Base-by-base conservation (phyloP, 176 grass and related monocot genomes). In the Alopecurus myosuroides region DNA sequence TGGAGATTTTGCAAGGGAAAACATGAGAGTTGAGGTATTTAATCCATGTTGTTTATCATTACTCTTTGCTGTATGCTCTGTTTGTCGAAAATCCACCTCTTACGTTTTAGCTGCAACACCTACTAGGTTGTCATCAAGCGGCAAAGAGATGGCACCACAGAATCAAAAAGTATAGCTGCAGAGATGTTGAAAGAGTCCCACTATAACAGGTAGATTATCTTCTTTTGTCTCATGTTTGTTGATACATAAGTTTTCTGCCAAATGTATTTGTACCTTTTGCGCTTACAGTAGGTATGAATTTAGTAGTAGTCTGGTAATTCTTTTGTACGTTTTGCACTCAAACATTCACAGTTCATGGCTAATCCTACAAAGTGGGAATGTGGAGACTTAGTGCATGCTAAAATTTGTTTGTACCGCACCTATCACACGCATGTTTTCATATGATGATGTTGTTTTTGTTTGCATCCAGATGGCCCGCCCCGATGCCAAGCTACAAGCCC, bases 71-170 rank as follows among this genome's bases (percentile, higher is more conserved):
- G 20, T 40, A 13, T 69, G 11, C 35, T 39, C 9, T 40, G 5
- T 15, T 14, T 61, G 11, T 14, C 65, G 42, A 25, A 70, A 70
- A 25, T 0, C 39, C 2, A 42, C 15, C 2, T 29, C 36, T 61
- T 51, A 52, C n/a, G 51, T 61, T 19, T 78, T 17, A 78, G 9
- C 0, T 44, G 18, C 2, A 42, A 42, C n/a, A 1, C 26, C 11
- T 70, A 61, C 22, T 18, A 78, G 77, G 58, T 80, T 80, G 58
- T 34, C 23, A 65, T 80, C 46, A 80, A 80, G 25, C 77, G 29
- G 31, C 25, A 4, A 64, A 19, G 58, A 34, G 77, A 80, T 65
- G 77, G 77, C 23, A 65, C 18, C 58, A 79, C 56, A 64, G 6
- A 14, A 18, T 30, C 15, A 9, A 65, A 80, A 80, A 33, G 0